These are phyloP conservation scores for Podospora pseudoanserina DNA, from an alignment of 495 filamentous ascomycete species.

Conservation along the genomic window DNA sequence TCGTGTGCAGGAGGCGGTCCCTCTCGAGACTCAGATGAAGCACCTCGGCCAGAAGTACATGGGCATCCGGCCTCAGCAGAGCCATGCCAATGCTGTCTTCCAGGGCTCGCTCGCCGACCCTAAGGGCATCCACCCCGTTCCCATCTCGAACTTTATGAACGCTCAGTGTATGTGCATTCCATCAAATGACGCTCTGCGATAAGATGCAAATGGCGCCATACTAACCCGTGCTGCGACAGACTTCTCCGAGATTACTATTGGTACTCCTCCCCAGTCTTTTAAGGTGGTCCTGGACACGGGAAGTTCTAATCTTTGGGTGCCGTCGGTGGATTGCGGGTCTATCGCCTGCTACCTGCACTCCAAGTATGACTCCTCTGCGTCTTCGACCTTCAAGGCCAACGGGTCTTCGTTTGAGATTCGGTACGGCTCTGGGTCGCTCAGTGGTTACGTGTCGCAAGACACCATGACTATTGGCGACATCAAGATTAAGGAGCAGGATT, in stretches of 20 bases:
- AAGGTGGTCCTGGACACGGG: conserved; percentile 99
- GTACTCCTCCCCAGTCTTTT: conserved; percentile 89
- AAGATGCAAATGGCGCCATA: neutral
- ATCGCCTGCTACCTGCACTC: conserved; percentile 97
- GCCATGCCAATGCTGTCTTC: conserved; percentile 72
- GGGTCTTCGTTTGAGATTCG: conserved; percentile 88
- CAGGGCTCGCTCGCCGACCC: conserved; percentile 64
- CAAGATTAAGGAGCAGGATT: conserved; percentile 79
- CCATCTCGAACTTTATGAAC: conserved; percentile 96
- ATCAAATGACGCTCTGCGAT: neutral
- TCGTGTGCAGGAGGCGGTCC: conserved; percentile 60
- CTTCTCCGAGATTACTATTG: conserved; percentile 93
- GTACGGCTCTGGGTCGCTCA: conserved; percentile 93
- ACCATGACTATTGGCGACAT: conserved; percentile 82
- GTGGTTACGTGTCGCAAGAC: conserved; percentile 90
- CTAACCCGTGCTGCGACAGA: conserved; percentile 50
- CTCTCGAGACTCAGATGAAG: conserved; percentile 75
- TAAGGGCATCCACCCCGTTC: conserved; percentile 71
- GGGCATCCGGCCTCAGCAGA: conserved; percentile 65
- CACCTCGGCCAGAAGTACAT: conserved; percentile 91
- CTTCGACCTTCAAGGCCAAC: conserved; percentile 91
- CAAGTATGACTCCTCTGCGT: conserved; percentile 91
- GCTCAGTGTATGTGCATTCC: conserved; percentile 76
- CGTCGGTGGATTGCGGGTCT: conserved; percentile 81
- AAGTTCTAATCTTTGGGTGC: conserved; percentile 99